Evolutionary conservation across 495 filamentous ascomycete genomes (phyloP), one percentile per base, ranked within the genome.

Genomic region (Ramalina peruviana): DNA sequence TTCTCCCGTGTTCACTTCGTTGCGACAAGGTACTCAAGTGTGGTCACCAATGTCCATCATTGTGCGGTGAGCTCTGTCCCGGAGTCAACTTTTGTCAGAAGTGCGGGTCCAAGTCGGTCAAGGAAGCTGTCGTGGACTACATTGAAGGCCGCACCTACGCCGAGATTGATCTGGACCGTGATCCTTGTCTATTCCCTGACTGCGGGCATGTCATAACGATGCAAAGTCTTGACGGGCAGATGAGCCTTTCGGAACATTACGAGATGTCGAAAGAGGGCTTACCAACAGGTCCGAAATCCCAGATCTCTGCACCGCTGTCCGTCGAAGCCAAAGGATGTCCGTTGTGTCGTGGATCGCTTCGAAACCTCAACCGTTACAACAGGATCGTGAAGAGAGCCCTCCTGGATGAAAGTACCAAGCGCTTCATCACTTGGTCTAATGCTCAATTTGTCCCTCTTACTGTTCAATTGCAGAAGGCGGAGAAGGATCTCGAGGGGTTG

Each of bases 341-440:
- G 3, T 68, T 52, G 6, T 88, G 83, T 55, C 74, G 81, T 10
- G 72, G 76, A 0, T 71, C 79, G 1, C 63, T 88, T 26, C 67
- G 79, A 36, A 68, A 72, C 40, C 69, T 86, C 44, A 62, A 76
- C 7, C 67, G 83, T 17, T 87, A 88, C 54, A 78, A 79, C 27
- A 70, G 81, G 19, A 72, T 87, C 7, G 70, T 82, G 17, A 71
- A 76, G 36, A 70, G 77, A 2, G 82, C 72, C 10, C 58, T 79
- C 37, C 61, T 87, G 3, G 79, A 86, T 45, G 79, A 84, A 57
- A 62, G 74, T 1, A 80, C 78, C 1, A 83, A 81, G 58, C 80
- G 76, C 48, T 80, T 86, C 58, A 73, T 78, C 17, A 43, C 68
- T 17, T 70, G 62, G 46, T 57, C 73, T 3, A 74, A 78, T 26